These are phyloP conservation scores for Penicillium sp. DNA, from an alignment of 2,329 filamentous ascomycete species.

Conservation along the genomic window DNA sequence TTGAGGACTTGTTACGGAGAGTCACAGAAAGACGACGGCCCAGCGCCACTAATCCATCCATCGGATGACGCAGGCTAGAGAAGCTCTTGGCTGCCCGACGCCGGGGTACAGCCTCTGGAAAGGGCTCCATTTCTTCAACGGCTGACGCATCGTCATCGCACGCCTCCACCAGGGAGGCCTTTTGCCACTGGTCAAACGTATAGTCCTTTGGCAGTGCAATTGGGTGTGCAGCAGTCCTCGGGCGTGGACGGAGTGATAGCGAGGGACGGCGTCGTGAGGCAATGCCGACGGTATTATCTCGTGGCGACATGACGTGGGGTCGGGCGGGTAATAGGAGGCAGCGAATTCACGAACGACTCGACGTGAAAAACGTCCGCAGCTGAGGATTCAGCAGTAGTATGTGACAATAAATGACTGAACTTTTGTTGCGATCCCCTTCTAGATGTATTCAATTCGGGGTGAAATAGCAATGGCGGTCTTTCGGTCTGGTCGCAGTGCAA, in stretches of 20 bases:
- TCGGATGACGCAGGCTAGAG: constrained; percentile 45
- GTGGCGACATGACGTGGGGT: constrained; percentile 32
- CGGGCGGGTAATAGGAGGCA: constrained; percentile 5
- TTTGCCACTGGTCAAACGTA: constrained; percentile 29
- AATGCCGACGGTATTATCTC: constrained; percentile 30
- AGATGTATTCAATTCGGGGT: constrained; percentile 9
- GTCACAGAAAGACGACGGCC: constrained; percentile 46
- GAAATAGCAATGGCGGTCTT: constrained; percentile 7
- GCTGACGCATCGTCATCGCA: constrained; percentile 28
- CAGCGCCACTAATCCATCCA: constrained; percentile 45
- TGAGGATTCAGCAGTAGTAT: background rate
- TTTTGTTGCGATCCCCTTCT: constrained; percentile 13
- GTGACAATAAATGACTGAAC: constrained; percentile 13
- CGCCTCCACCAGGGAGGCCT: constrained; percentile 26
- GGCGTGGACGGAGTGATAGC: constrained; percentile 40
- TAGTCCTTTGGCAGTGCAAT: constrained; percentile 23
- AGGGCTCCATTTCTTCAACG: constrained; percentile 37
- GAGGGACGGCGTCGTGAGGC: constrained; percentile 42
- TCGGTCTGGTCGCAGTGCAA: constrained; percentile 5
- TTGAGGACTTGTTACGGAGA: constrained; percentile 42
- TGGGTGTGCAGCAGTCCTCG: constrained; percentile 39
- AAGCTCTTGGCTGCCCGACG: constrained; percentile 45
- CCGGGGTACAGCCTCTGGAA: constrained; percentile 35
- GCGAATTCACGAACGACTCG: constrained; percentile 11
- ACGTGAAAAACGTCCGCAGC: constrained; percentile 4